Base-by-base conservation (phyloP, 1,284 basidiomycete species). In the Pseudozyma tsukubaensis region DNA sequence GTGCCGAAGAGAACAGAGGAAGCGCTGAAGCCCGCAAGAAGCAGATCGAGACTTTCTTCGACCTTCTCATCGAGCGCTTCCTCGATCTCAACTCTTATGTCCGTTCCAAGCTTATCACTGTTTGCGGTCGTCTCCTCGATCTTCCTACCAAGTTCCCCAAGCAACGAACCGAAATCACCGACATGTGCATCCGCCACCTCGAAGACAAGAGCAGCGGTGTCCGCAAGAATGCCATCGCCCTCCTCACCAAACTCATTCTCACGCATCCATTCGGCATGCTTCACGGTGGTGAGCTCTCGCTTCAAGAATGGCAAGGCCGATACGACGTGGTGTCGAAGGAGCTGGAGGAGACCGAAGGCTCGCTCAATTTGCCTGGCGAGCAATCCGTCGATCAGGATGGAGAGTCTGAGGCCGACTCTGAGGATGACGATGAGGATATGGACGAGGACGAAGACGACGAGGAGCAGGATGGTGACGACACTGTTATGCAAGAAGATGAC, bases 31-130 rank as follows among this genome's bases (percentile, higher is more conserved):
- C 91, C 67, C 89, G 89, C 49, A 89, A 92, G 83, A 94, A 93
- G 80, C 92, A 96, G 84, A 89, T 97, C 81, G 90, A 90, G 72
- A 88, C 88, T 3, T 90, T 97, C 52, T 97, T 92, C 83, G 91
- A 92, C 50, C 87, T 93, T 8, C 89, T 99, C 32, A 89, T 93
- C 61, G 92, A 94, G 73, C 90, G 96, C 19, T 91, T 91, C 76
- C 89, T 96, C 63, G 97, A 99, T 84, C 86, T 92, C 16, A 94
- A 93, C 63, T 92, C 91, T 19, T 98, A 94, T 84, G 95, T 99
- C 35, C 91, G 95, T 50, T 89, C 90, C 62, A 97, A 94, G 84
- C 92, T 94, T 32, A 89, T 97, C 62, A 85, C 88, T 5, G 92
- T 93, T 0, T 87, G 96, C 57, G 87, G 89, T 35, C 91, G 90